A percentile compares a stretch with the other conserved stretches of the same genome.
phyloP scores from a whole-genome alignment of 768 basidiomycete genomes.

The Austroboletus festivus region DNA sequence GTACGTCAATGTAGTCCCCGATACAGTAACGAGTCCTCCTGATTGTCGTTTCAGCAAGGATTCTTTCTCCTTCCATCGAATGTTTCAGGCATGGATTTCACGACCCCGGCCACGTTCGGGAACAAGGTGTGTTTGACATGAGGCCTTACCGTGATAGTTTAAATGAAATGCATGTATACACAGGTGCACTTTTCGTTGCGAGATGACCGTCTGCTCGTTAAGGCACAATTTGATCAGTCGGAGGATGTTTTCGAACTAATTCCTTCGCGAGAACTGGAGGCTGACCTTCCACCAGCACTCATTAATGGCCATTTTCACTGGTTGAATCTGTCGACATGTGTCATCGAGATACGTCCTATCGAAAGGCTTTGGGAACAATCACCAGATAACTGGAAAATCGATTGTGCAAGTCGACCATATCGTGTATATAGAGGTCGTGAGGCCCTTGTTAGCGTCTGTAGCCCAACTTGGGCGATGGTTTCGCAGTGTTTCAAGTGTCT shows the following conservation, averaged over 20 bases:
- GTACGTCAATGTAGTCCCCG: not conserved
- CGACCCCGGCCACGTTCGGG: conserved; percentile 3
- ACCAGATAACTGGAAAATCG: not conserved
- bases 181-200: conserved; percentile 19
- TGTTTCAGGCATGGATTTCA: conserved; percentile 9
- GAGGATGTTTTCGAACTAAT: not conserved
- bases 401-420: not conserved
- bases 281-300: conserved; percentile 9
- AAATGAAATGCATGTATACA: not conserved
- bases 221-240: not conserved
- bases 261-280: not conserved
- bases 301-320: conserved; percentile 21
- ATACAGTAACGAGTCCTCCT: not conserved
- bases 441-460: not conserved
- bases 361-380: not conserved
- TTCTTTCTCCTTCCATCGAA: not conserved
- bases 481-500: conserved; percentile 1
- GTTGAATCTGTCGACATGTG: conserved; percentile 14
- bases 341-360: conserved; percentile 18
- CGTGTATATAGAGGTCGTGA: not conserved
- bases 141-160: not conserved
- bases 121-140: conserved; percentile 10
- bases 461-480: not conserved
- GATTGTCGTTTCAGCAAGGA: not conserved
- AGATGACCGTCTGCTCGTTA: conserved; percentile 4